A percentile compares a stretch with the other conserved stretches of the same genome.
Evolutionary conservation across 176 grass and related monocot species (phyloP).

Genomic region (Triticum monococcum): DNA sequence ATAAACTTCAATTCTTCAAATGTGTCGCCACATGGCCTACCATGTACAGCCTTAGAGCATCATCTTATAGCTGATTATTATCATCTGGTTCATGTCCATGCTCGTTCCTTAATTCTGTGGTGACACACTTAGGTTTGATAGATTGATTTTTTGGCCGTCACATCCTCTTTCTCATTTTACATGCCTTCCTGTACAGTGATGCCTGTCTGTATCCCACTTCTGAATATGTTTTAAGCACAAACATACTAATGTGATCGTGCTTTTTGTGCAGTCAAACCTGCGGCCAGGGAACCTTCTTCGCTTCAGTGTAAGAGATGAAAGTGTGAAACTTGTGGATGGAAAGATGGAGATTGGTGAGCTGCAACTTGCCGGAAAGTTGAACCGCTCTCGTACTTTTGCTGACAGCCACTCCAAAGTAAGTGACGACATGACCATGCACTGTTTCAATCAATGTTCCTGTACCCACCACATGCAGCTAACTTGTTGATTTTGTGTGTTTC

Average conservation of each 20-base stretch:
- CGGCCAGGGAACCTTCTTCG: slow-evolving; percentile 70
- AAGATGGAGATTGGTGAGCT: slow-evolving; percentile 67
- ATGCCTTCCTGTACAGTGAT: background rate
- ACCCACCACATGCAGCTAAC: slow-evolving; percentile 8
- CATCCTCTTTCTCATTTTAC: background rate
- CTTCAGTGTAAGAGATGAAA: slow-evolving; percentile 79
- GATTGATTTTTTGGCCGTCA: background rate
- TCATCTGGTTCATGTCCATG: background rate
- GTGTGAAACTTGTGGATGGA: slow-evolving; percentile 76
- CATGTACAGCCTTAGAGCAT: background rate
- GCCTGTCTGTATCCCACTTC: background rate
- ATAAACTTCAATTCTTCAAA: background rate
- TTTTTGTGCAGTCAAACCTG: slow-evolving; percentile 56
- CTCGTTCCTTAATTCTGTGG: background rate
- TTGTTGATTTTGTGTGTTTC: slow-evolving; percentile 20
- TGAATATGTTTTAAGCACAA: slow-evolving; percentile 10
- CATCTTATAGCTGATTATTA: background rate
- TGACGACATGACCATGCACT: slow-evolving; percentile 10
- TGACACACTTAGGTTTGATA: background rate
- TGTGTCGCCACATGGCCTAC: background rate
- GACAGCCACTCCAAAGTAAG: slow-evolving; percentile 95
- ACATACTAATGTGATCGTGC: slow-evolving; percentile 2
- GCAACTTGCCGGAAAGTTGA: slow-evolving; percentile 63
- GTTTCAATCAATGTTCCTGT: background rate
- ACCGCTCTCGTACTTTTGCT: slow-evolving; percentile 72